These are phyloP conservation scores for Malus sieversii DNA, from an alignment of 306 rosid species.

Conservation along the genomic window DNA sequence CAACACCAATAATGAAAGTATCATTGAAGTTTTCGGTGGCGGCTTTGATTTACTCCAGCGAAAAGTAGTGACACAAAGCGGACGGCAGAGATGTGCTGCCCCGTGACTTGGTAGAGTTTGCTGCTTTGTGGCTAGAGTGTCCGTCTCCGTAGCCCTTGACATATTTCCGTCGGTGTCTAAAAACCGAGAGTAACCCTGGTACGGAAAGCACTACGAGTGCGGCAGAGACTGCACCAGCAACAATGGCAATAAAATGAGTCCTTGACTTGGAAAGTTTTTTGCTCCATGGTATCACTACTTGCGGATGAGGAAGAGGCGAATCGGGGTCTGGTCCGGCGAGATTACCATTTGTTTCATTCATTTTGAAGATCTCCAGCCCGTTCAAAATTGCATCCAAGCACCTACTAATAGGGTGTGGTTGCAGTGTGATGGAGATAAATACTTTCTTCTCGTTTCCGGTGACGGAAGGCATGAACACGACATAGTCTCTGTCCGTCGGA, in stretches of 20 bases:
- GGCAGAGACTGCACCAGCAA: no score
- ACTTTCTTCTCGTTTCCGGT: neutral
- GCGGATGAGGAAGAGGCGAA: neutral
- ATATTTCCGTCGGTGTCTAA: no score
- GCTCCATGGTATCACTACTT: accelerated
- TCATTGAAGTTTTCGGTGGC: conserved; percentile 26
- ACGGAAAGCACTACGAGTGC: no score
- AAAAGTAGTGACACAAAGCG: conserved; percentile 19
- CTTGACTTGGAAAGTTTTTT: no score
- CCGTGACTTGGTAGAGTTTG: neutral
- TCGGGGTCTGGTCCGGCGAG: conserved; percentile 21
- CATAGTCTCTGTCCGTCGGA: conserved; percentile 14
- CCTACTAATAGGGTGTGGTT: neutral
- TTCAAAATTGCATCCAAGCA: conserved; percentile 30
- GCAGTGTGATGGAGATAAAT: neutral
- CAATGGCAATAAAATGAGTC: neutral
- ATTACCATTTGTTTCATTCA: neutral
- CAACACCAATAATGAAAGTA: conserved; percentile 16
- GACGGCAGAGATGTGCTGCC: conserved; percentile 12
- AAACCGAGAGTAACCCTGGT: no score
- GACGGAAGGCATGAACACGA: neutral
- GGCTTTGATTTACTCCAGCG: conserved; percentile 27
- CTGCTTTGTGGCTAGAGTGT: neutral
- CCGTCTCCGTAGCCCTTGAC: neutral
- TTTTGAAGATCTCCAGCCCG: conserved; percentile 33